Evolutionary conservation across 345 rosid genomes (phyloP).

Genomic region (Cardiospermum halicacabum): DNA sequence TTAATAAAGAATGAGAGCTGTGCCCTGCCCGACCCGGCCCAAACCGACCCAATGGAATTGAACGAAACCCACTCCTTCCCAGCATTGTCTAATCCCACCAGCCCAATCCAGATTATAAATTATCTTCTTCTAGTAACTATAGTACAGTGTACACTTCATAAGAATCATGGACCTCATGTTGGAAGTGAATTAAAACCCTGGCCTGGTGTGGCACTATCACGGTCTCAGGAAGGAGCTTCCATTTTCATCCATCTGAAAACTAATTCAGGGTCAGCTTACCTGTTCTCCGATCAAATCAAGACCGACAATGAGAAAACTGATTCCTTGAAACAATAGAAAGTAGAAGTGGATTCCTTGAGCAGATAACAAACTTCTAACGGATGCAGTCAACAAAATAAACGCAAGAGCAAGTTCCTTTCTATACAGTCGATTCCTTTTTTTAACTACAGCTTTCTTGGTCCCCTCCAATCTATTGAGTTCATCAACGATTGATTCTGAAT

Average conservation of each 20-base stretch:
- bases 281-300: constrained; percentile 94
- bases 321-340: constrained; percentile 85
- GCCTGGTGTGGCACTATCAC: background rate
- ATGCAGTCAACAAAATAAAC: constrained; percentile 58
- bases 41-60: background rate
- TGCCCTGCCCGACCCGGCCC: background rate
- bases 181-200: constrained; percentile 10
- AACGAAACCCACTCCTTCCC: background rate
- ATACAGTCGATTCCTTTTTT: constrained; percentile 55
- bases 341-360: constrained; percentile 92
- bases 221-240: constrained; percentile 1
- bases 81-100: background rate
- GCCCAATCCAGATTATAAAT: background rate
- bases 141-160: background rate
- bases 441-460: constrained; percentile 37
- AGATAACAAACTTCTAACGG: constrained; percentile 70
- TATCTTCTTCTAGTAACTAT: background rate
- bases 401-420: constrained; percentile 76
- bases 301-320: constrained; percentile 74
- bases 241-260: background rate
- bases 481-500: constrained; percentile 64
- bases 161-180: background rate
- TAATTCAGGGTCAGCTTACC: constrained; percentile 39
- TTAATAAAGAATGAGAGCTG: constrained; percentile 15
- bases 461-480: constrained; percentile 55